A percentile compares a stretch with the other conserved stretches of the same genome.
Conservation (phyloP, 2,329 filamentous ascomycete genomes). For the Alternaria alternata region DNA sequence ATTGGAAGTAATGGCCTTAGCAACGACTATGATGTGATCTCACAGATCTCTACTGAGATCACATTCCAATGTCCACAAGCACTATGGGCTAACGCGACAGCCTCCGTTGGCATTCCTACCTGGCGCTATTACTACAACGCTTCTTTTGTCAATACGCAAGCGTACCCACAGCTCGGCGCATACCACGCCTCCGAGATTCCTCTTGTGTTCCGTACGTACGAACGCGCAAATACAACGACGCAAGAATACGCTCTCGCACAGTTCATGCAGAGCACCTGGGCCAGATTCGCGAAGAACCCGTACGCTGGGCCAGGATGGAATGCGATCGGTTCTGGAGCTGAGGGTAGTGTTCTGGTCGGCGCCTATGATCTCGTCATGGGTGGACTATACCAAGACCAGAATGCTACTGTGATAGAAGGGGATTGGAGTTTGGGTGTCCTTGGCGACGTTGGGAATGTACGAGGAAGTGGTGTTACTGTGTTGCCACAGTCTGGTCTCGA, state of each 20-base stretch:
- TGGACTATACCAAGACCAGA: constrained; percentile 12
- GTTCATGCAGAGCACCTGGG: constrained; percentile 37
- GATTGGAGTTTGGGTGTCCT: constrained; percentile 29
- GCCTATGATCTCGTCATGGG: constrained; percentile 18
- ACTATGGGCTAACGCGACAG: constrained; percentile 34
- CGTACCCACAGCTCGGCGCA: constrained; percentile 20
- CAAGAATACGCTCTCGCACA: constrained; percentile 28
- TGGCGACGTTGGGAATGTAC: constrained; percentile 27
- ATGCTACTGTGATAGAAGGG: constrained; percentile 13
- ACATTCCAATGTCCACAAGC: constrained; percentile 32
- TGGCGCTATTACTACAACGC: constrained; percentile 45
- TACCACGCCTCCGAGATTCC: constrained; percentile 38
- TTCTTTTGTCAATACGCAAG: constrained; percentile 34
- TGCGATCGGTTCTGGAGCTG: constrained; percentile 24
- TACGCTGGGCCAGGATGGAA: constrained; percentile 37
- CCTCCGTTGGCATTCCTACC: constrained; percentile 29
- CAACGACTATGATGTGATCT: constrained; percentile 27
- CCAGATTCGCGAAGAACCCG: constrained; percentile 40
- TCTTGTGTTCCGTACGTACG: constrained; percentile 35
- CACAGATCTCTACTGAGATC: constrained; percentile 27
- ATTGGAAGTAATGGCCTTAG: constrained; percentile 21
- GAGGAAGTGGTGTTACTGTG: constrained; percentile 26
- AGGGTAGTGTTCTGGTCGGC: constrained; percentile 21
- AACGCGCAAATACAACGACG: constrained; percentile 23
- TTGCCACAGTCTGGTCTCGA: constrained; percentile 26